Conservation (phyloP, 352 stramenopile genomes). For the Phytophthora parvispora region DNA sequence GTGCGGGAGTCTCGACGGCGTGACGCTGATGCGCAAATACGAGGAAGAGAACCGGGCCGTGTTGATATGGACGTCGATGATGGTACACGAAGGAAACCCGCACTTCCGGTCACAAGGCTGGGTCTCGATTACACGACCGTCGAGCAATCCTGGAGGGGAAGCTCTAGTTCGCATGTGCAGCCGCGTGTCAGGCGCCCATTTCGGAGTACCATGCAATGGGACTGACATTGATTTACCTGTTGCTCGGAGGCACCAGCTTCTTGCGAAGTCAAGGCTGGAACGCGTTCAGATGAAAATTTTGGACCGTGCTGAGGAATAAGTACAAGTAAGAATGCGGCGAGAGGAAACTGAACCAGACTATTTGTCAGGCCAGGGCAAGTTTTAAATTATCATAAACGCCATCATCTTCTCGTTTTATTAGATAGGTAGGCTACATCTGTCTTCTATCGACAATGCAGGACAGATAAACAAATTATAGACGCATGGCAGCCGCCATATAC, state of each 20-base stretch:
- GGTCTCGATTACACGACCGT: constrained; percentile 5
- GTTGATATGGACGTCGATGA: constrained; percentile 30
- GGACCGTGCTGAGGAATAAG: background rate
- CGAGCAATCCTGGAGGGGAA: constrained; percentile 2
- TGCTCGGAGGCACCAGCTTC: constrained; percentile 16
- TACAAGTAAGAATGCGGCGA: too few relatives aligned
- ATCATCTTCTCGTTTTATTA: too few relatives aligned
- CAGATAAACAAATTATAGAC: too few relatives aligned
- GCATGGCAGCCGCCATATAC: too few relatives aligned
- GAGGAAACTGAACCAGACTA: too few relatives aligned
- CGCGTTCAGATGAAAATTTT: constrained; percentile 16
- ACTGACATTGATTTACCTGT: constrained; percentile 4
- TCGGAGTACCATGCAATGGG: constrained; percentile 11
- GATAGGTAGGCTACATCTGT: too few relatives aligned
- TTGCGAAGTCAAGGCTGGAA: constrained; percentile 22
- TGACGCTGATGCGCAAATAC: constrained; percentile 26
- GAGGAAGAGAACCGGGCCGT: constrained; percentile 3
- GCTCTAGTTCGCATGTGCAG: constrained; percentile 17
- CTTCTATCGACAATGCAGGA: too few relatives aligned
- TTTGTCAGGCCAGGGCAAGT: too few relatives aligned
- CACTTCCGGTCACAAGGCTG: constrained; percentile 22
- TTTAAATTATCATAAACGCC: too few relatives aligned
- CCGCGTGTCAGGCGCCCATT: constrained; percentile 15
- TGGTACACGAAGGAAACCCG: constrained; percentile 11
- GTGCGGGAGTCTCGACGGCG: constrained; percentile 3